Conservation (phyloP, 805 yeast genomes). For the Kodamaea kaohsiungensis region DNA sequence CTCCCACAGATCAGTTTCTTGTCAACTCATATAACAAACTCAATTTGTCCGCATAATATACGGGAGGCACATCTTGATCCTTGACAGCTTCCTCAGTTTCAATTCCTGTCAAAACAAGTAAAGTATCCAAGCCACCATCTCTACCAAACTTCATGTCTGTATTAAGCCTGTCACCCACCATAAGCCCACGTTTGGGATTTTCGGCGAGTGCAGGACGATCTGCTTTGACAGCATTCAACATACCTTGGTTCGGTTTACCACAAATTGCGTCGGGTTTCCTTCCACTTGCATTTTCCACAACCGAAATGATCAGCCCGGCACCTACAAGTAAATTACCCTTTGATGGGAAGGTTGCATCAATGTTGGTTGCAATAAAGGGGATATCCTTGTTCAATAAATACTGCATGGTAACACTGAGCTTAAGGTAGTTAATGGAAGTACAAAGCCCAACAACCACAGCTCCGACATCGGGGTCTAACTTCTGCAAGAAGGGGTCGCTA, state of each 20-base stretch:
- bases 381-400: constrained; percentile 67
- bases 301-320: constrained; percentile 87
- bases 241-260: constrained; percentile 87
- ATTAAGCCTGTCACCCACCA: constrained; percentile 95
- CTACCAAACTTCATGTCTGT: constrained; percentile 94
- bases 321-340: constrained; percentile 88
- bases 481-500: constrained; percentile 52
- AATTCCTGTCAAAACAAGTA: constrained; percentile 89
- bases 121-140: constrained; percentile 82
- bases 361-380: constrained; percentile 87
- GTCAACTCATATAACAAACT: constrained; percentile 72
- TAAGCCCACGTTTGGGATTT: constrained; percentile 64
- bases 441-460: constrained; percentile 91
- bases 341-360: constrained; percentile 92
- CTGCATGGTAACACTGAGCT: constrained; percentile 78
- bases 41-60: constrained; percentile 65
- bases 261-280: constrained; percentile 79
- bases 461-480: constrained; percentile 73
- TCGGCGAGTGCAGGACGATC: constrained; percentile 49
- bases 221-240: constrained; percentile 87
- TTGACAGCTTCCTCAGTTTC: constrained; percentile 69
- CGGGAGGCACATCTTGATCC: constrained; percentile 52
- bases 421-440: constrained; percentile 73
- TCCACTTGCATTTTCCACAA: constrained; percentile 73
- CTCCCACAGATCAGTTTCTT: background rate